Conservation (phyloP, 2,329 filamentous ascomycete species). For the Magnaporthiopsis incrustans region DNA sequence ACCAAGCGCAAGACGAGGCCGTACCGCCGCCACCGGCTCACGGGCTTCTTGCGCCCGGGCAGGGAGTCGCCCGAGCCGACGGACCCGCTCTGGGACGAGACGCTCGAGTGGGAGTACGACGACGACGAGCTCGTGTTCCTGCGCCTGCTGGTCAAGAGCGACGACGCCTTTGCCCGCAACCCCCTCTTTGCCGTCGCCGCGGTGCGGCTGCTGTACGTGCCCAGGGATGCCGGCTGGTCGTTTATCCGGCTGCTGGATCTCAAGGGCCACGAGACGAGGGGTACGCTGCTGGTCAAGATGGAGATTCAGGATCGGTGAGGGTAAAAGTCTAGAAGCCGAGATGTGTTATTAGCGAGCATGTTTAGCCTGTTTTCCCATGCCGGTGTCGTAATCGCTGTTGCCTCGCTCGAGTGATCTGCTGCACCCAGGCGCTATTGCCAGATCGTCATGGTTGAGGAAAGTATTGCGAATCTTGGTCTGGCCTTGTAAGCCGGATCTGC, state of each 20-base stretch:
- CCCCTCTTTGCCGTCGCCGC: constrained; percentile 54
- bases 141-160: constrained; percentile 58
- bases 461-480: too few species aligned
- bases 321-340: background rate
- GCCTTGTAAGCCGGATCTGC: too few species aligned
- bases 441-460: too few species aligned
- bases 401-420: too few species aligned
- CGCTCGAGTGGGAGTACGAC: constrained; percentile 59
- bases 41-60: constrained; percentile 45
- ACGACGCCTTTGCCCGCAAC: constrained; percentile 54
- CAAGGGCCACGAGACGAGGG: constrained; percentile 55
- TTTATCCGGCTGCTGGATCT: constrained; percentile 60
- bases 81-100: constrained; percentile 59
- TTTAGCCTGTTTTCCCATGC: background rate
- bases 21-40: constrained; percentile 51
- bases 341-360: background rate
- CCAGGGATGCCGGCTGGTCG: constrained; percentile 43
- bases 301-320: constrained; percentile 29
- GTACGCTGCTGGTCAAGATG: constrained; percentile 54
- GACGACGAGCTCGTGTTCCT: constrained; percentile 60
- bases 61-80: constrained; percentile 46
- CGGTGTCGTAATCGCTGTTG: background rate
- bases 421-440: too few species aligned
- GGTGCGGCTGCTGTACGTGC: constrained; percentile 49
- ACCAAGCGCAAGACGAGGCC: constrained; percentile 53